phyloP scores from a whole-genome alignment of 2,329 filamentous ascomycete species.

The Escovopsis sp. region DNA sequence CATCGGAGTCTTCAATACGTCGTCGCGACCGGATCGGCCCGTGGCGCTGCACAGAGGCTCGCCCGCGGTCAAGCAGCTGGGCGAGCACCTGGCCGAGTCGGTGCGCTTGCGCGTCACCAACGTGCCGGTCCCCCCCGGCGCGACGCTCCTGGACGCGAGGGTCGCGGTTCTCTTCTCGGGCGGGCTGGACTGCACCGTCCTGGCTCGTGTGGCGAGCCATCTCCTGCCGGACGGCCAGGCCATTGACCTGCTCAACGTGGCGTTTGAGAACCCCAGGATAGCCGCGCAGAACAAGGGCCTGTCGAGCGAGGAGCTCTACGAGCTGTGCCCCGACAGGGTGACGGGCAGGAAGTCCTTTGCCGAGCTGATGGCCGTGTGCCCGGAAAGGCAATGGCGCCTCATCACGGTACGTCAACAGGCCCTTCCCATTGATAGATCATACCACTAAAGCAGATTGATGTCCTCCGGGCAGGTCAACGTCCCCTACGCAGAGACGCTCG shows the following conservation, averaged over 20 bases:
- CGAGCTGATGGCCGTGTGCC: constrained; percentile 60
- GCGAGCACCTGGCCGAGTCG: constrained; percentile 41
- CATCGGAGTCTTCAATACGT: constrained; percentile 37
- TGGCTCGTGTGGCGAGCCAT: constrained; percentile 70
- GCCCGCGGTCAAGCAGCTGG: constrained; percentile 37
- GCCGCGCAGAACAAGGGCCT: constrained; percentile 35
- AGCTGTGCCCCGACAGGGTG: constrained; percentile 76
- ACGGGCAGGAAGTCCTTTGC: constrained; percentile 68
- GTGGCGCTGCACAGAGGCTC: constrained; percentile 19
- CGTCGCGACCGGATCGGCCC: constrained; percentile 21
- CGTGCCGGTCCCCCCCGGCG: constrained; percentile 43
- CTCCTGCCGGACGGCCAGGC: constrained; percentile 51
- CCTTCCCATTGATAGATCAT: no score
- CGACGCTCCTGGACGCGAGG: constrained; percentile 26
- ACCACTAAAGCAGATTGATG: no score
- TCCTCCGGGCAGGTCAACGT: constrained; percentile 48
- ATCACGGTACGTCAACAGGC: constrained; percentile 39
- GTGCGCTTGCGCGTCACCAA: constrained; percentile 48
- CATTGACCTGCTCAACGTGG: constrained; percentile 87
- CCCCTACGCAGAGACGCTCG: constrained; percentile 58
- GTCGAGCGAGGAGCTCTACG: constrained; percentile 39
- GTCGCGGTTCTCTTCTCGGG: constrained; percentile 85
- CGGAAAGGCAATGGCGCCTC: constrained; percentile 65
- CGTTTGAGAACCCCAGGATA: constrained; percentile 83
- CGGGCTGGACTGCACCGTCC: constrained; percentile 79